These are phyloP conservation scores for Teratosphaeriaceae sp. DNA, from an alignment of 2,329 filamentous ascomycete genomes.

Conservation along the genomic window DNA sequence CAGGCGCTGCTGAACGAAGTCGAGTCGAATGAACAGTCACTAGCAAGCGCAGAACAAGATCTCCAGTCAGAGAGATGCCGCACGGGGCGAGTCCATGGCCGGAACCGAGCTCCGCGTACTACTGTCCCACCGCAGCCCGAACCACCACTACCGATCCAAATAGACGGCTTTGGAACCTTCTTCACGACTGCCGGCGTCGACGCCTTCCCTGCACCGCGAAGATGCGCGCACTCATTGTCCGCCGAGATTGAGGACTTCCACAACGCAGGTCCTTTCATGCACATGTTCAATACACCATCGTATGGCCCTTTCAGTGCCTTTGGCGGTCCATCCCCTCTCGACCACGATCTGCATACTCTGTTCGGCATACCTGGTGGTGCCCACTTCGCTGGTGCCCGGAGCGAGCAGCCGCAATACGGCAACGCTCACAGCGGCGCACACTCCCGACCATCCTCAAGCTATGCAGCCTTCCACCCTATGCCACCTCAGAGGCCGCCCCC, in stretches of 20 bases:
- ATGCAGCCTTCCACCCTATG: constrained; percentile 8
- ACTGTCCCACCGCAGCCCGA: neutral
- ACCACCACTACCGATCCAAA: neutral
- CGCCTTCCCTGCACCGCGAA: neutral
- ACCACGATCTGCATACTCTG: constrained; percentile 14
- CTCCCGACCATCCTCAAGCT: constrained; percentile 5
- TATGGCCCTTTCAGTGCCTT: constrained; percentile 9
- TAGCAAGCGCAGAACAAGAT: neutral
- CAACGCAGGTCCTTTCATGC: constrained; percentile 9
- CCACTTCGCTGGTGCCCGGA: constrained; percentile 5
- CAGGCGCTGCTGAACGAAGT: constrained; percentile 19
- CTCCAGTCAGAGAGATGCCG: neutral
- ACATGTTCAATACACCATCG: constrained; percentile 16
- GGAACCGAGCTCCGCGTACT: neutral
- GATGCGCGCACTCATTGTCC: constrained; percentile 10
- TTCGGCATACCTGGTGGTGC: constrained; percentile 15
- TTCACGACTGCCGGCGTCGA: neutral
- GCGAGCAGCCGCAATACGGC: constrained; percentile 14
- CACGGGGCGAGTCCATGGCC: neutral
- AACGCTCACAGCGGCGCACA: constrained; percentile 6
- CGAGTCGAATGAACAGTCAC: constrained; percentile 8
- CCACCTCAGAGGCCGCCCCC: constrained; percentile 13
- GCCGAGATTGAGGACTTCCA: constrained; percentile 10
- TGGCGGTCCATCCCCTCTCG: constrained; percentile 4
- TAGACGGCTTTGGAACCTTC: neutral